These are phyloP conservation scores for Parachlorella kessleri DNA, from an alignment of 139 green algal genomes.

Conservation along the genomic window DNA sequence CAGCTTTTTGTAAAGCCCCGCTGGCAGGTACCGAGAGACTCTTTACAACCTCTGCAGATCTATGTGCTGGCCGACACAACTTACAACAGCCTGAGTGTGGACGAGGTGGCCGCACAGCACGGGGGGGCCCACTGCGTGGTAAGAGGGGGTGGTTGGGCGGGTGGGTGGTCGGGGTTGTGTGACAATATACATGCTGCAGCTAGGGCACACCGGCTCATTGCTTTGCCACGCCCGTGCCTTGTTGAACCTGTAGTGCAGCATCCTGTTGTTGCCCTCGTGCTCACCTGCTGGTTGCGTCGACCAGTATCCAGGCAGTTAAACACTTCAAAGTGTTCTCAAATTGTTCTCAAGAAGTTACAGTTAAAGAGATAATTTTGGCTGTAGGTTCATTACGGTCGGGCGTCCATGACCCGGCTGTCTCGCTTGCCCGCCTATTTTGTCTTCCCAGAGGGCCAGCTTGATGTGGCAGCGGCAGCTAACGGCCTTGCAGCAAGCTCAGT, in stretches of 20 bases:
- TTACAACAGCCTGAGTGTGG: slow-evolving; percentile 81
- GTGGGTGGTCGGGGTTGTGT: no score
- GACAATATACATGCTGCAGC: background rate
- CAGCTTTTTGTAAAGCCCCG: no score
- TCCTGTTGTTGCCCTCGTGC: no score
- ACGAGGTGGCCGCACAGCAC: slow-evolving; percentile 84
- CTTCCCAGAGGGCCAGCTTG: slow-evolving; percentile 55
- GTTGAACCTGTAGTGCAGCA: no score
- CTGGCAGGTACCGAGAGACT: background rate
- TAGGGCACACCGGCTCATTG: background rate
- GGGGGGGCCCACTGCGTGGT: slow-evolving; percentile 79
- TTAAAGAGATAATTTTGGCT: no score
- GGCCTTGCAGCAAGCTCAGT: slow-evolving; percentile 9
- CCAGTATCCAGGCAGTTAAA: no score
- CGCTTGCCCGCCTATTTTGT: slow-evolving; percentile 82
- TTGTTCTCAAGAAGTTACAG: no score
- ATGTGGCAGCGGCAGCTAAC: background rate
- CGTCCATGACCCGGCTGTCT: slow-evolving; percentile 76
- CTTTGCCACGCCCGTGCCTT: no score
- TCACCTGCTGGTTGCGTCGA: no score
- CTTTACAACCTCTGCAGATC: slow-evolving; percentile 45
- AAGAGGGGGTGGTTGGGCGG: no score
- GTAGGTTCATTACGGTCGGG: slow-evolving; percentile 91
- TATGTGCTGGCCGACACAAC: slow-evolving; percentile 84
- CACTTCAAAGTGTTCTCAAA: no score